Evolutionary conservation across 2,329 filamentous ascomycete genomes (phyloP).

Genomic region (Stagonosporopsis cucurbitacearum): DNA sequence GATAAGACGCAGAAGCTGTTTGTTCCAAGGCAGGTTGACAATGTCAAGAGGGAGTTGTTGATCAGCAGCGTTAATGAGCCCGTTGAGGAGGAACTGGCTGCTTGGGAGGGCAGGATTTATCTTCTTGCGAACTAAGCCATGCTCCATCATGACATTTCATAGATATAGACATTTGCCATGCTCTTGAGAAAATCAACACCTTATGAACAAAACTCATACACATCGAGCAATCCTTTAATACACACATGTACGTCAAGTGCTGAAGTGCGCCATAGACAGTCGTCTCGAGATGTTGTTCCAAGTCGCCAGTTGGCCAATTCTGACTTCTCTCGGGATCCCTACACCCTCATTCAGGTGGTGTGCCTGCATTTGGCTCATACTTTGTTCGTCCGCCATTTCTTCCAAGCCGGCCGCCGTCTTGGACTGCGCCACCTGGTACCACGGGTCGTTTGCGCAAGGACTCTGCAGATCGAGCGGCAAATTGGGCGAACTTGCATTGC

Average conservation of each 20-base stretch:
- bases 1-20: conserved; percentile 39
- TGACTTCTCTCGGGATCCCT: conserved; percentile 22
- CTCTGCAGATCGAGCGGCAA: conserved; percentile 39
- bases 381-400: conserved; percentile 25
- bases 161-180: neutral
- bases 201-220: neutral
- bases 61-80: conserved; percentile 28
- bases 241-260: neutral
- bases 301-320: conserved; percentile 32
- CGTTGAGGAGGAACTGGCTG: conserved; percentile 27
- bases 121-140: conserved; percentile 18
- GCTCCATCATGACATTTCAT: too few relatives aligned
- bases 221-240: neutral
- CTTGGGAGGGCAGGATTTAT: conserved; percentile 43
- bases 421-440: conserved; percentile 43
- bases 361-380: conserved; percentile 8
- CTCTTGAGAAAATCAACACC: neutral
- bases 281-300: conserved; percentile 46
- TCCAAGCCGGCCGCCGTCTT: conserved; percentile 41
- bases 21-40: conserved; percentile 39
- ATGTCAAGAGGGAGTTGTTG: conserved; percentile 40
- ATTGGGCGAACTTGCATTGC: conserved; percentile 41
- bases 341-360: conserved; percentile 5
- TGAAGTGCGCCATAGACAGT: conserved; percentile 35
- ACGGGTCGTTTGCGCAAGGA: conserved; percentile 40